phyloP scores from a whole-genome alignment of 176 grass and related monocot species.

The Hyparrhenia diplandra region DNA sequence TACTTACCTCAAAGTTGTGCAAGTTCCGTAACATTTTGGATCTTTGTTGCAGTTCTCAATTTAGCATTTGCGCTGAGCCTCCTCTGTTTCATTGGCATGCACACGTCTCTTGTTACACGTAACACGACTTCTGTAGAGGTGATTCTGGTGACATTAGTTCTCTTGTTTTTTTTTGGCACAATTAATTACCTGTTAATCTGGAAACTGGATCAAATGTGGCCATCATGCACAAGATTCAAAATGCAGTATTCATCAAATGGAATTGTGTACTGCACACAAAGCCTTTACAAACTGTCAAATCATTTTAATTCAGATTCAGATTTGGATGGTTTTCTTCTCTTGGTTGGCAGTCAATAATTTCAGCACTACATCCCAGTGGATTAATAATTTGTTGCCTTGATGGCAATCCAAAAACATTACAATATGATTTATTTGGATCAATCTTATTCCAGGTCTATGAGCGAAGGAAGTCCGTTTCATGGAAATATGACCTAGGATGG shows the following conservation, averaged over 20 bases:
- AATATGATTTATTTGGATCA: background rate
- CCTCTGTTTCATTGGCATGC: conserved; percentile 73
- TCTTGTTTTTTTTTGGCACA: background rate
- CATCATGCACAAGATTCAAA: background rate
- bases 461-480: conserved; percentile 55
- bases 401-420: conserved; percentile 8
- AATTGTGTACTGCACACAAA: background rate
- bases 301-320: background rate
- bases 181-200: background rate
- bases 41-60: conserved; percentile 83
- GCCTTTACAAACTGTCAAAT: background rate
- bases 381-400: background rate
- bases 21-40: conserved; percentile 15
- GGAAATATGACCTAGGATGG: conserved; percentile 83
- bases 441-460: conserved; percentile 57
- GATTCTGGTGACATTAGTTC: conserved; percentile 17
- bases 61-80: conserved; percentile 86
- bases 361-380: background rate
- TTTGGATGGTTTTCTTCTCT: background rate
- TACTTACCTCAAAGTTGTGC: conserved; percentile 6
- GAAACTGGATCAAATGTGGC: background rate
- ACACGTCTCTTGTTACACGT: conserved; percentile 52
- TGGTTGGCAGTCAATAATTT: background rate
- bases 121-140: conserved; percentile 92
- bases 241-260: background rate